Evolutionary conservation across 192 early-diverging fungal species (phyloP).

Genomic region (Thamnidium elegans): DNA sequence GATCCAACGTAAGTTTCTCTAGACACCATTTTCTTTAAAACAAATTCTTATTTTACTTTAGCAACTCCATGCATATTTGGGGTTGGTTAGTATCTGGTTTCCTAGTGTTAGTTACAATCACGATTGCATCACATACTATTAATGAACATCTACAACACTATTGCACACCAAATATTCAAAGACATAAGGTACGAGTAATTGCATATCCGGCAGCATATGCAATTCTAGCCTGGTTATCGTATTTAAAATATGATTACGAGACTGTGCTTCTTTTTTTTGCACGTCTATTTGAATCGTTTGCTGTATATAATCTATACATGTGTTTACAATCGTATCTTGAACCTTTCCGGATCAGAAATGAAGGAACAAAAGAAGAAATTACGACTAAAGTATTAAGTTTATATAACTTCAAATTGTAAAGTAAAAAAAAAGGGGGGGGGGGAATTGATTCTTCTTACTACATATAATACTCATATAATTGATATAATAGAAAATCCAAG

Average conservation of each 20-base stretch:
- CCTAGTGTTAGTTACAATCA: conserved; percentile 21
- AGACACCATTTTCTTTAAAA: not conserved
- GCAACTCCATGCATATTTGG: conserved; percentile 32
- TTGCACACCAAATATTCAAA: conserved; percentile 14
- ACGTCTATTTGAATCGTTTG: conserved; percentile 35
- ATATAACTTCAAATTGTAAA: conserved; percentile 32
- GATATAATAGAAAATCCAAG: conserved; percentile 30
- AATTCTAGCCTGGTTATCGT: conserved; percentile 33
- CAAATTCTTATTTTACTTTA: not conserved
- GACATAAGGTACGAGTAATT: conserved; percentile 29
- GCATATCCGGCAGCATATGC: conserved; percentile 24
- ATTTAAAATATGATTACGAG: conserved; percentile 33
- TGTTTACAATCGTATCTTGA: conserved; percentile 31
- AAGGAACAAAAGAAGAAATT: conserved; percentile 20
- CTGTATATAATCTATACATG: conserved; percentile 36
- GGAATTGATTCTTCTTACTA: not conserved
- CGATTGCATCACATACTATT: conserved; percentile 25
- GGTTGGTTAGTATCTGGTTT: conserved; percentile 36
- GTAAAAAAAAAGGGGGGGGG: no score
- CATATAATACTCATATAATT: not conserved
- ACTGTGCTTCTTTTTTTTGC: conserved; percentile 43
- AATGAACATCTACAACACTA: conserved; percentile 24
- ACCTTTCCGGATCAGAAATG: conserved; percentile 25
- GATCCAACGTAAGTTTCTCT: conserved; percentile 18
- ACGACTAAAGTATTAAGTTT: conserved; percentile 24